Evolutionary conservation across 1,284 basidiomycete species (phyloP), one percentile per base, ranked within the genome.

Genomic region (Ceratobasidium sp.): DNA sequence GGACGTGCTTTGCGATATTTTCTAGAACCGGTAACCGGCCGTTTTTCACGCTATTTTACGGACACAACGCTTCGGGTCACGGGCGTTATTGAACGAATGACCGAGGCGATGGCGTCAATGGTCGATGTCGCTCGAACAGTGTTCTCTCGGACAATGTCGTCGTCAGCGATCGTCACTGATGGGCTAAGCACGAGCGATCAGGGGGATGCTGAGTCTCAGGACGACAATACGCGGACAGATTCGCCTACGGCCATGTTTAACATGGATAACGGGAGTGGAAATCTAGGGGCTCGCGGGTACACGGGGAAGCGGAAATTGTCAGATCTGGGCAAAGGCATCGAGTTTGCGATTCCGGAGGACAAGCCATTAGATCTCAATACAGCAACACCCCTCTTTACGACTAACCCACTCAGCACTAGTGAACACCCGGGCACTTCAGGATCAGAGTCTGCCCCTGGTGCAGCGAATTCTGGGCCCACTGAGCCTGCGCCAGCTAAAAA

Each of bases 11-110:
- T n/a, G n/a, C n/a, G n/a, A n/a, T n/a, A n/a, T n/a, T n/a, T n/a
- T n/a, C n/a, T n/a, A n/a, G n/a, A n/a, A n/a, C n/a, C n/a, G n/a
- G n/a, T n/a, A n/a, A n/a, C n/a, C n/a, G n/a, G n/a, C n/a, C n/a
- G n/a, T n/a, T n/a, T n/a, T n/a, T n/a, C n/a, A n/a, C 67, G 67
- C 45, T 60, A 54, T 4, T 48, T 71, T 41, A 71, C 67, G 47
- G 29, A 50, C 36, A 53, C 67, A 14, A 47, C 53, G 8, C 36
- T n/a, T 44, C 41, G 54, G 17, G 54, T 71, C 9, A 50, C 54
- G 14, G 67, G 67, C 5, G 67, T 71, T 48, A 54, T 54, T 33
- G 65, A 51, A 14, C 65, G 65, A 48, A 67, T 67, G 65, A 44
- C 33, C 1, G 47, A 50, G 11, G 51, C 65, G 11, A 57, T 69